Evolutionary conservation across 495 filamentous ascomycete species (phyloP).

Genomic region (Xylaria acuta): DNA sequence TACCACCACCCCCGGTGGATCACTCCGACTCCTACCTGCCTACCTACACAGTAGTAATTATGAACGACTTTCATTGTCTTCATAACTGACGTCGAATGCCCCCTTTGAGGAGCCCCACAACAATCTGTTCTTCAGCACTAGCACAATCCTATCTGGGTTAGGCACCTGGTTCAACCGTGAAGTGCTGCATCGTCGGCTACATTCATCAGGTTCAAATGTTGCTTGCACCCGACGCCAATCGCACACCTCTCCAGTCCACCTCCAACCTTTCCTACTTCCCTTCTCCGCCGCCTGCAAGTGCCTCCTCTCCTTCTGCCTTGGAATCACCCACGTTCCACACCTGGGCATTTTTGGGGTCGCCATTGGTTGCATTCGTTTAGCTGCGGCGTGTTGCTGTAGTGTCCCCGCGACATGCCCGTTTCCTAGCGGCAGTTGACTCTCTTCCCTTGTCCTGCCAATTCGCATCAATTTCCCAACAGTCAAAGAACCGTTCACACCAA

Average conservation of each 20-base stretch:
- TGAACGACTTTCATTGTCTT: background rate
- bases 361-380: background rate
- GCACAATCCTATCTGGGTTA: background rate
- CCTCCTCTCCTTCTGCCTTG: background rate
- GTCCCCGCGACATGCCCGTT: background rate
- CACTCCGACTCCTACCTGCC: background rate
- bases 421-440: background rate
- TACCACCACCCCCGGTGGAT: no score
- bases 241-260: background rate
- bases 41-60: no score
- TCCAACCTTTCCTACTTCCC: background rate
- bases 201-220: background rate
- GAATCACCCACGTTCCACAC: constrained; percentile 1
- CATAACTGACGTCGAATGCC: background rate
- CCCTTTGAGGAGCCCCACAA: constrained; percentile 4
- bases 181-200: background rate
- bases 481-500: background rate
- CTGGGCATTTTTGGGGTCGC: background rate
- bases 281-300: background rate
- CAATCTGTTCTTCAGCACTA: background rate
- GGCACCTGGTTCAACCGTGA: background rate
- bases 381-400: background rate
- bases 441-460: background rate
- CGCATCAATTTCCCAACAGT: background rate
- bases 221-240: background rate